Evolutionary conservation across 2,329 filamentous ascomycete genomes (phyloP).

Genomic region (Alternaria sp.): DNA sequence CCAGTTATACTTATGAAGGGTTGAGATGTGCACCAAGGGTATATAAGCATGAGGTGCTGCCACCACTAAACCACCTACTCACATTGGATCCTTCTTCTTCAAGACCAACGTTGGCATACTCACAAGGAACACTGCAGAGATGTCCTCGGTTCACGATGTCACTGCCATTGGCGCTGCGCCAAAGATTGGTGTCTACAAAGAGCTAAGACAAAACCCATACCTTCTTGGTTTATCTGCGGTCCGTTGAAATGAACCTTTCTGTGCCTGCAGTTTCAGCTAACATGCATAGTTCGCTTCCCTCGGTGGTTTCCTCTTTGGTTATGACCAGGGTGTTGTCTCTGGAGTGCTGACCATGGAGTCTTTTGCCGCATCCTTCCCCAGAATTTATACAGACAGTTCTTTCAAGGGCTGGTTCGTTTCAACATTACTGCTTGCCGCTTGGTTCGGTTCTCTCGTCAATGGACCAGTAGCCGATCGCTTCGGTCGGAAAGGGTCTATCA

Average conservation of each 20-base stretch:
- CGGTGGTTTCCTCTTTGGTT: conserved; percentile 33
- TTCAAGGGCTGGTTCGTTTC: conserved; percentile 37
- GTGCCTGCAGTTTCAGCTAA: not conserved
- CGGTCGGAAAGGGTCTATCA: conserved; percentile 30
- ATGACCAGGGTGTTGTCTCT: conserved; percentile 31
- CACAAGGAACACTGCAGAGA: not conserved
- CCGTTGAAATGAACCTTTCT: not conserved
- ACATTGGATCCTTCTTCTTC: not conserved
- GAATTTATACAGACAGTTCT: conserved; percentile 26
- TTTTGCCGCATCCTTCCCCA: conserved; percentile 30
- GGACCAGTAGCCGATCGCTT: conserved; percentile 32
- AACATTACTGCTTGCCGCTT: conserved; percentile 28
- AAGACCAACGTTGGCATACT: not conserved
- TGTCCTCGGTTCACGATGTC: conserved; percentile 2
- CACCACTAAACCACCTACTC: not conserved
- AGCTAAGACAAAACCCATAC: conserved; percentile 32
- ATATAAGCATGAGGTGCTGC: conserved; percentile 12
- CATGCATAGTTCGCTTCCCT: conserved; percentile 26
- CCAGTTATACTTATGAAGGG: conserved; percentile 10
- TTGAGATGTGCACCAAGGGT: not conserved
- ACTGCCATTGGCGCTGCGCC: conserved; percentile 7
- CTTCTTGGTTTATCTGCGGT: conserved; percentile 30
- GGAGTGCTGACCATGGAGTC: conserved; percentile 33
- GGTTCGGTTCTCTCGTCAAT: conserved; percentile 35
- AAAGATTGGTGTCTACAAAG: conserved; percentile 30